Conservation (phyloP, 352 stramenopile genomes). For the Phytophthora pinifolia region DNA sequence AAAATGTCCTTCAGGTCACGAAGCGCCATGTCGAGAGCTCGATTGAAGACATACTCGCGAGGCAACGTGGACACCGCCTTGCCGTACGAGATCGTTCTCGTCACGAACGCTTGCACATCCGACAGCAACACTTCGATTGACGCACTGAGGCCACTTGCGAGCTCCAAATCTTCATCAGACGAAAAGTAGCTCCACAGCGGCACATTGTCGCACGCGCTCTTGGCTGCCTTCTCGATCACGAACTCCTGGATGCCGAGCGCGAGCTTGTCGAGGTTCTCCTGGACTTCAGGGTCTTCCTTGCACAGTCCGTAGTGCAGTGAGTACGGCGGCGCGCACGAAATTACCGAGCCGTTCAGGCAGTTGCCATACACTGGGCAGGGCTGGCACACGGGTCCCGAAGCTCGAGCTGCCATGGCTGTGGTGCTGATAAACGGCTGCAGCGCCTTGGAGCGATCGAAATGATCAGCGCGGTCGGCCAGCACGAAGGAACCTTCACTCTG, state of each 20-base stretch:
- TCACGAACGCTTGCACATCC: constrained; percentile 51
- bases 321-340: constrained; percentile 50
- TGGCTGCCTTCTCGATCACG: constrained; percentile 35
- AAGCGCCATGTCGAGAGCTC: constrained; percentile 59
- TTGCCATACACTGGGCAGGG: constrained; percentile 62
- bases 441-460: constrained; percentile 47
- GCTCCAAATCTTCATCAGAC: background rate
- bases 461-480: constrained; percentile 20
- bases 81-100: constrained; percentile 40
- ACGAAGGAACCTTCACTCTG: constrained; percentile 26
- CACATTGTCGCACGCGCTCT: constrained; percentile 35
- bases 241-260: constrained; percentile 50
- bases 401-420: constrained; percentile 8
- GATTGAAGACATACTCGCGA: constrained; percentile 59
- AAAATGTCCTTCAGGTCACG: constrained; percentile 55
- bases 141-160: constrained; percentile 15
- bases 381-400: constrained; percentile 32
- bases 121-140: constrained; percentile 49
- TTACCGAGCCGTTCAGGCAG: constrained; percentile 48
- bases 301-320: constrained; percentile 51
- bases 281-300: constrained; percentile 55
- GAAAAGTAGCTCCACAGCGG: constrained; percentile 36
- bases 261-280: constrained; percentile 44
- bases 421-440: constrained; percentile 49
- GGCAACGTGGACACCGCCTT: constrained; percentile 45